Evolutionary conservation across 306 rosid genomes (phyloP).

Genomic region (Gillenia trifoliata): DNA sequence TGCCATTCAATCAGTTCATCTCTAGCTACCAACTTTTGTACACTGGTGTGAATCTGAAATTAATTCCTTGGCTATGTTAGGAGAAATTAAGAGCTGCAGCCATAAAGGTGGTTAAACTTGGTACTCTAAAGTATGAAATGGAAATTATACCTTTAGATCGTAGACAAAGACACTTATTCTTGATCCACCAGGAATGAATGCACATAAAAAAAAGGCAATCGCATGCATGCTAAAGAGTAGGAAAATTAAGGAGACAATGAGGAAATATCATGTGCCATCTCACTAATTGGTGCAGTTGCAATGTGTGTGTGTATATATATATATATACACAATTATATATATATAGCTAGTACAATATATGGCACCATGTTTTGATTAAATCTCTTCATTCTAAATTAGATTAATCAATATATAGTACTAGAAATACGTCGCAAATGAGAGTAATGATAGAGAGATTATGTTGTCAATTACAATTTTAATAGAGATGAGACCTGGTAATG

Average conservation of each 20-base stretch:
- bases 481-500: too few relatives aligned
- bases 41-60: background rate
- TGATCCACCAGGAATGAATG: conserved; percentile 27
- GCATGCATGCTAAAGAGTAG: conserved; percentile 16
- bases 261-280: background rate
- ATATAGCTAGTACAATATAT: background rate
- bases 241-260: background rate
- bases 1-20: background rate
- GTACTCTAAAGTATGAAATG: background rate
- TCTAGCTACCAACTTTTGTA: background rate
- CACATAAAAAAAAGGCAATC: conserved; percentile 9
- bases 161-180: conserved; percentile 5
- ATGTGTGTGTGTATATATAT: too few relatives aligned
- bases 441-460: background rate
- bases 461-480: background rate
- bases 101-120: background rate
- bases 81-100: background rate
- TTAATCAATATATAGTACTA: too few relatives aligned
- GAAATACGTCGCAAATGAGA: background rate
- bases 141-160: background rate
- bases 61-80: background rate
- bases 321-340: too few relatives aligned
- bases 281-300: background rate
- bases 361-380: background rate
- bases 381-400: too few relatives aligned